phyloP scores from a whole-genome alignment of 768 basidiomycete species.

The Macrolepiota albuminosa region DNA sequence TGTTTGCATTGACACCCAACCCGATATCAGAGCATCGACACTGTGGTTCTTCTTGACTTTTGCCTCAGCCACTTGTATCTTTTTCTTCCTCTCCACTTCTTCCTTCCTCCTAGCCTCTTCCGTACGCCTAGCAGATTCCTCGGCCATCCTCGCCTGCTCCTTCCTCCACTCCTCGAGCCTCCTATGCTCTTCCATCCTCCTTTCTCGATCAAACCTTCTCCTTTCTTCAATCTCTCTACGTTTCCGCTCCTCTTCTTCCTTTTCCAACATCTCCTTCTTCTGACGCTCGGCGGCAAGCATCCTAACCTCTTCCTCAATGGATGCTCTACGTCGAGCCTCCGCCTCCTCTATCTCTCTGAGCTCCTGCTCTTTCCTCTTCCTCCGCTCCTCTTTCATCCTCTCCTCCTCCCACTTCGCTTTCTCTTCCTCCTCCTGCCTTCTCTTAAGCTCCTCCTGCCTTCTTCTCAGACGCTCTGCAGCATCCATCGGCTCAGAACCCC shows the following conservation, averaged over 20 bases:
- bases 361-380: conserved; percentile 37
- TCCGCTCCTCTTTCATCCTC: conserved; percentile 34
- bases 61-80: conserved; percentile 41
- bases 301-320: conserved; percentile 37
- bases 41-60: conserved; percentile 33
- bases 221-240: conserved; percentile 41
- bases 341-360: conserved; percentile 37
- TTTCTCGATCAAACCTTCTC: conserved; percentile 41
- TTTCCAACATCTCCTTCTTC: conserved; percentile 33
- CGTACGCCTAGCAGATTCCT: conserved; percentile 39
- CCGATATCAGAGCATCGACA: conserved; percentile 34
- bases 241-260: conserved; percentile 42
- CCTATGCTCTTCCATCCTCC: conserved; percentile 45
- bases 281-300: conserved; percentile 31
- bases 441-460: conserved; percentile 25
- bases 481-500: conserved; percentile 28
- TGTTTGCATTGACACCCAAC: conserved; percentile 62
- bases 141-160: conserved; percentile 40
- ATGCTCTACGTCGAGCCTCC: conserved; percentile 33
- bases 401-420: conserved; percentile 41
- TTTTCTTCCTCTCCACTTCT: conserved; percentile 39
- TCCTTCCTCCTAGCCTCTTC: conserved; percentile 37
- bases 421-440: conserved; percentile 33
- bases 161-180: conserved; percentile 49
- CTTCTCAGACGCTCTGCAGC: conserved; percentile 29